Conservation (phyloP, 192 early-diverging fungal species). For the Backusella tuberculispora region DNA sequence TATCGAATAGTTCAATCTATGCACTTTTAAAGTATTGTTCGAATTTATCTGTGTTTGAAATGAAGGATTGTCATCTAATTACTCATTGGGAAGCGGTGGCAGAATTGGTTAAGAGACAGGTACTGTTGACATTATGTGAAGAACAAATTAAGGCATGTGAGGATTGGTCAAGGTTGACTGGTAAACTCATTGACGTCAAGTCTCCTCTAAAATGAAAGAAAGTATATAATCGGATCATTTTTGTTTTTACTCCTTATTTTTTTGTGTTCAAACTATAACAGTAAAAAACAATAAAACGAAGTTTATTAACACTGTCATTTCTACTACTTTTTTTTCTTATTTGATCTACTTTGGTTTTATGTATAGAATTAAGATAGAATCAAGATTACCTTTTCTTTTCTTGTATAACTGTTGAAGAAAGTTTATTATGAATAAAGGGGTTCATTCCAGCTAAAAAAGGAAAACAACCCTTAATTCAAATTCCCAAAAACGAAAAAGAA, state of each 20-base stretch:
- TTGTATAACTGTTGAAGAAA: too few species aligned
- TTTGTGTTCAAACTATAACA: too few species aligned
- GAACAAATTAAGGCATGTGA: conserved; percentile 44
- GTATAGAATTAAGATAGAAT: too few species aligned
- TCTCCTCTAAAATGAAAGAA: conserved; percentile 42
- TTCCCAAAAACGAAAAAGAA: too few species aligned
- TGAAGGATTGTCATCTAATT: conserved; percentile 54
- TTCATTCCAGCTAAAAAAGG: not conserved
- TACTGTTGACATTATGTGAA: conserved; percentile 50
- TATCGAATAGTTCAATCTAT: conserved; percentile 46
- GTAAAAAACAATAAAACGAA: too few species aligned
- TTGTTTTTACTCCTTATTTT: not conserved
- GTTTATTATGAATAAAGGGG: not conserved
- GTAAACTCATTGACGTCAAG: conserved; percentile 43
- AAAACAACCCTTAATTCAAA: not conserved
- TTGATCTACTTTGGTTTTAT: too few species aligned
- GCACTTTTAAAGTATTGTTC: conserved; percentile 47
- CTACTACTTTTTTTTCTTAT: too few species aligned
- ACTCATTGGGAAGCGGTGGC: conserved; percentile 51
- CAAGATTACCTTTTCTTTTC: too few species aligned
- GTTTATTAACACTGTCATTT: too few species aligned
- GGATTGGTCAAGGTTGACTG: conserved; percentile 44
- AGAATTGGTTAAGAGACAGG: conserved; percentile 48
- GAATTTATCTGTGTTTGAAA: conserved; percentile 51
- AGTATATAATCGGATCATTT: not conserved